Evolutionary conservation across 2,329 filamentous ascomycete genomes (phyloP).

Genomic region (Colletotrichum sansevieriae): DNA sequence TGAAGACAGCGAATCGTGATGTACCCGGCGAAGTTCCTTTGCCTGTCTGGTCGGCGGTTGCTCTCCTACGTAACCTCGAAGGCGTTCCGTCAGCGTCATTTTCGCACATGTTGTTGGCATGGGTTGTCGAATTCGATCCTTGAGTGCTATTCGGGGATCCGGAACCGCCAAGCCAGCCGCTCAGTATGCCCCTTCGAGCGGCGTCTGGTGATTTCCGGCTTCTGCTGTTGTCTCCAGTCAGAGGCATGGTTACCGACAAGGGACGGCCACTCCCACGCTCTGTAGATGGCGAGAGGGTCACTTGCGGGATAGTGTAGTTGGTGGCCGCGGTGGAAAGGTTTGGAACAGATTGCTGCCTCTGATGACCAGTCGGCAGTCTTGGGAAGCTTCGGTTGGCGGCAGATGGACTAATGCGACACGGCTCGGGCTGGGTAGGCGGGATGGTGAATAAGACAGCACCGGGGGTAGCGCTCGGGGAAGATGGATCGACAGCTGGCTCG

Average conservation of each 20-base stretch:
- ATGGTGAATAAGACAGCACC: slow-evolving; percentile 29
- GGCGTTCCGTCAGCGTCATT: slow-evolving; percentile 49
- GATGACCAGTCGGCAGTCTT: slow-evolving; percentile 44
- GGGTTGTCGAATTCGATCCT: slow-evolving; percentile 32
- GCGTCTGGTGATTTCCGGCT: slow-evolving; percentile 46
- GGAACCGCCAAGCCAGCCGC: slow-evolving; percentile 51
- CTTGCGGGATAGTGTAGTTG: slow-evolving; percentile 30
- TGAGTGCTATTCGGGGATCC: slow-evolving; percentile 46
- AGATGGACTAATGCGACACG: slow-evolving; percentile 26
- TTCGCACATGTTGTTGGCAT: slow-evolving; percentile 35
- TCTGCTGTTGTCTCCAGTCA: slow-evolving; percentile 58
- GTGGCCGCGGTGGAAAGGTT: slow-evolving; percentile 50
- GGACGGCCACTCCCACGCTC: slow-evolving; percentile 45
- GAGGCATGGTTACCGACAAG: slow-evolving; percentile 53
- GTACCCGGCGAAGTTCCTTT: slow-evolving; percentile 50
- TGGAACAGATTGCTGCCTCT: slow-evolving; percentile 53
- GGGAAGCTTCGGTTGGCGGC: slow-evolving; percentile 27
- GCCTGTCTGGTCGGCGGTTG: slow-evolving; percentile 48
- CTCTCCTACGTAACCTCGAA: slow-evolving; percentile 45
- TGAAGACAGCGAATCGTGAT: slow-evolving; percentile 61
- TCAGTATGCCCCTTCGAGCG: slow-evolving; percentile 47
- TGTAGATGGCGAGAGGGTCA: slow-evolving; percentile 44
- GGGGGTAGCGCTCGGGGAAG: slow-evolving; percentile 33
- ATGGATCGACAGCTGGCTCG: slow-evolving; percentile 23
- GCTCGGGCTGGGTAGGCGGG: slow-evolving; percentile 36